Percentiles rank a stretch among this genome's conserved stretches.
Conservation (phyloP, 306 rosid species). For the Sphenostylis stenocarpa region DNA sequence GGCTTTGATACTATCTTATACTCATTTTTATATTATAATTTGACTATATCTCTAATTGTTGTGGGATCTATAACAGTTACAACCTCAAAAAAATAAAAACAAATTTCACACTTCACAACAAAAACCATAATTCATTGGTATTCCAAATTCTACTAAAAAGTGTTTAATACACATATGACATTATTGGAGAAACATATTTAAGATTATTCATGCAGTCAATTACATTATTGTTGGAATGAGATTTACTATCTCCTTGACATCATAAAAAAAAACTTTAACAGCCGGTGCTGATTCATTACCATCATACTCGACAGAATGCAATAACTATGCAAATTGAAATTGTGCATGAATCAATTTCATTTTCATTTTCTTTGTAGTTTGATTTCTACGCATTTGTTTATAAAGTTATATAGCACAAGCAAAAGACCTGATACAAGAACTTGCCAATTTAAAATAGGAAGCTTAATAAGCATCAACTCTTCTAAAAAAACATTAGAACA, state of each 20-base stretch:
- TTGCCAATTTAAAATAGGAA: conserved; percentile 5
- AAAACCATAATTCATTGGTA: background rate
- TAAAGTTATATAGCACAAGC: conserved; percentile 8
- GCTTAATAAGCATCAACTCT: background rate
- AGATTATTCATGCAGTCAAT: background rate
- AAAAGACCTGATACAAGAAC: background rate
- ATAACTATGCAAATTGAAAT: background rate
- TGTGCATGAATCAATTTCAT: conserved; percentile 19
- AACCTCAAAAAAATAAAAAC: background rate
- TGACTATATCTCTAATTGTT: no score
- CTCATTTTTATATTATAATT: no score
- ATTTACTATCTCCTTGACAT: background rate
- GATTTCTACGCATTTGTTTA: conserved; percentile 12
- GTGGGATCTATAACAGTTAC: no score
- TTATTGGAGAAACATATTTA: background rate
- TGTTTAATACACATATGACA: background rate
- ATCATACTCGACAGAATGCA: conserved; percentile 9
- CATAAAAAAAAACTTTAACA: background rate
- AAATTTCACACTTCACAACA: background rate
- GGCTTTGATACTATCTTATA: no score
- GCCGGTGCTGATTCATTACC: background rate
- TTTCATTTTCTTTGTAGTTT: conserved; percentile 4
- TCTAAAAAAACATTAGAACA: background rate
- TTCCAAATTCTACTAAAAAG: background rate
- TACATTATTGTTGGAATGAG: background rate